Base-by-base conservation (phyloP, 768 basidiomycete species). In the Kwoniella dendrophila region DNA sequence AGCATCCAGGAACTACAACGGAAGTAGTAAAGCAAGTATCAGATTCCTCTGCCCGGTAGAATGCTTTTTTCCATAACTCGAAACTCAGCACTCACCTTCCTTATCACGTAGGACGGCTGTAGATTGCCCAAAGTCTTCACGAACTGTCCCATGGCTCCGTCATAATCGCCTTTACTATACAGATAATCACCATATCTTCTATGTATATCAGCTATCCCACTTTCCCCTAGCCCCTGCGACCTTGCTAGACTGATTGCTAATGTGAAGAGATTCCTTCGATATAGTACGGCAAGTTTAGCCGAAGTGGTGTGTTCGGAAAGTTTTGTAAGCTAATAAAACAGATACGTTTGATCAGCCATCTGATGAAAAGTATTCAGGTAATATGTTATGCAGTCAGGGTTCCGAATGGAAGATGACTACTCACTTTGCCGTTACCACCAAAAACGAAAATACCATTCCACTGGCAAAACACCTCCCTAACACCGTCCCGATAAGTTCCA, bases 31-130 rank as follows among this genome's bases (percentile, higher is more conserved):
- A 4, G 16, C 20, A 38, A 8, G 8, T 6, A 29, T 49, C 48
- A 43, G 58, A n/a, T n/a, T n/a, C n/a, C n/a, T n/a, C n/a, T n/a
- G n/a, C n/a, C n/a, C 49, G 32, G 32, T 16, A 41, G 36, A 26
- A n/a, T 50, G 24, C 4, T n/a, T 48, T 32, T 43, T 29, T 30
- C n/a, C 16, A 11, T 24, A 24, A 5, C 18, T 18, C 22, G 4
- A 44, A 24, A 44, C 3, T 22, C 20, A 8, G 40, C 20, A 78
- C 74, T 55, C 71, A 92, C 95, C 85, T 97, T 99, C 69, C 96
- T 86, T 52, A 98, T 92, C 33, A 98, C 93, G 79, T 97, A 96
- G 74, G 93, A 96, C 0, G 94, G 91, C 64, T 92, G 90, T 0
- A 96, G 81, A 48, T 86, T 82, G 0, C 95, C 91, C 20, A 98